A percentile compares a stretch with the other conserved stretches of the same genome.
phyloP scores from a whole-genome alignment of 345 rosid genomes.

The Euphorbia peplus region DNA sequence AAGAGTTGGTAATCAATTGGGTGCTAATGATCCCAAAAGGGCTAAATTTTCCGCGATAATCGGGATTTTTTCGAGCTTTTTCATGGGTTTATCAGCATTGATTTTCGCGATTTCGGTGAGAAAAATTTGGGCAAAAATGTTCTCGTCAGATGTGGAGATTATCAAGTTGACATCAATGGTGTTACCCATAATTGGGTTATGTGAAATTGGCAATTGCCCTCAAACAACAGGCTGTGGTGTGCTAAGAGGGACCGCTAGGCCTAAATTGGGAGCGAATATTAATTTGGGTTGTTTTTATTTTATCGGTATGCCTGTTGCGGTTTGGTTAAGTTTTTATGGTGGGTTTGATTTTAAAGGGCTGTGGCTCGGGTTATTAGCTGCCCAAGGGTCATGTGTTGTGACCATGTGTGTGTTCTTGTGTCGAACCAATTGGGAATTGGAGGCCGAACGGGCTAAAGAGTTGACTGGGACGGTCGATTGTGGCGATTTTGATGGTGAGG shows the following conservation, averaged over 20 bases:
- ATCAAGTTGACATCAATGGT: constrained; percentile 28
- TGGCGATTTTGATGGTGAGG: constrained; percentile 17
- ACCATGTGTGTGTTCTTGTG: constrained; percentile 18
- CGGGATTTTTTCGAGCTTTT: constrained; percentile 20
- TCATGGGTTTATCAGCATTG: constrained; percentile 22
- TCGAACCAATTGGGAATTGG: constrained; percentile 24
- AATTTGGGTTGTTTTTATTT: constrained; percentile 29
- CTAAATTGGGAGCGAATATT: constrained; percentile 26
- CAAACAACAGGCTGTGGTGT: constrained; percentile 30
- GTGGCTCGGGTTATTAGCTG: constrained; percentile 26
- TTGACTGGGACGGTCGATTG: constrained; percentile 3
- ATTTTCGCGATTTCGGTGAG: constrained; percentile 23
- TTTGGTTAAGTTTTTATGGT: constrained; percentile 22
- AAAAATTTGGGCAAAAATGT: constrained; percentile 25
- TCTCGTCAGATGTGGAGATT: constrained; percentile 24
- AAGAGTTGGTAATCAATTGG: constrained; percentile 38
- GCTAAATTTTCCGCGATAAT: constrained; percentile 19
- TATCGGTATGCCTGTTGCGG: constrained; percentile 29
- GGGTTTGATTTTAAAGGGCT: constrained; percentile 31
- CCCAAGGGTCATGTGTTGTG: constrained; percentile 27
- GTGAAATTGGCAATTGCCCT: constrained; percentile 29
- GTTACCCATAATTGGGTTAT: constrained; percentile 29
- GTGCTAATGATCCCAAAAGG: constrained; percentile 20
- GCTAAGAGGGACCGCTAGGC: constrained; percentile 27
- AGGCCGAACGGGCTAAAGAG: constrained; percentile 26